Base-by-base conservation (phyloP, 2,329 filamentous ascomycete genomes). In the Talaromyces marneffei region DNA sequence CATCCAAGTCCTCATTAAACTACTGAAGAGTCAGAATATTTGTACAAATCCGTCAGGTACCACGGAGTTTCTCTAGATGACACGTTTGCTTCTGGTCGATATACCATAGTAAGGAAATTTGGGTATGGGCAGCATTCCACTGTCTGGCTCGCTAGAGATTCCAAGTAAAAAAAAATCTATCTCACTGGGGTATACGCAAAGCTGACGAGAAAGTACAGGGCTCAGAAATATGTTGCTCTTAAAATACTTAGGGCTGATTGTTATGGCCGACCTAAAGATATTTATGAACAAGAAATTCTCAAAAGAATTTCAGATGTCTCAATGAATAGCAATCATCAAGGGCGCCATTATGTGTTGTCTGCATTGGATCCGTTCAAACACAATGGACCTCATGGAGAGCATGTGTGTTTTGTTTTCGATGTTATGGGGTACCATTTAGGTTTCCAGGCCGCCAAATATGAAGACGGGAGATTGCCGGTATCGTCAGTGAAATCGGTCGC, bases 81-180 rank as follows among this genome's bases (percentile, higher is more conserved):
- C 78, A 89, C 90, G 71, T 96, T 96, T 82, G 93, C 95, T 74
- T 88, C 95, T 73, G 91, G 89, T 66, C 91, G 89, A 80, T 96
- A 96, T 78, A 93, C 90, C 3, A 86, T 96, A 54, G 88, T 96
- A 72, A 88, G 91, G 77, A 96, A 96, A 81, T 83, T 96, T 46
- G 92, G 92, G 66, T 96, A 92, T 90, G 92, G 92, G 62, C 91
- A 96, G 72, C 96, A 96, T 79, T 96, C 91, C 20, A 96, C 92
- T 35, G 92, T 96, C 67, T 96, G 84, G 84, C 77, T 86, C 63
- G 85, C 83, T 78, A 78, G 87, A 74, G 92, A 96, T 79, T 94
- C 92, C 71, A 84, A 66, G 72, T 73, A 55, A 61, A 68, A n/a
- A 44, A 18, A 18, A 44, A 18, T 7, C 64, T 37, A 12, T 59